Conservation (phyloP, 495 filamentous ascomycete genomes). For the Penicillium goetzii region DNA sequence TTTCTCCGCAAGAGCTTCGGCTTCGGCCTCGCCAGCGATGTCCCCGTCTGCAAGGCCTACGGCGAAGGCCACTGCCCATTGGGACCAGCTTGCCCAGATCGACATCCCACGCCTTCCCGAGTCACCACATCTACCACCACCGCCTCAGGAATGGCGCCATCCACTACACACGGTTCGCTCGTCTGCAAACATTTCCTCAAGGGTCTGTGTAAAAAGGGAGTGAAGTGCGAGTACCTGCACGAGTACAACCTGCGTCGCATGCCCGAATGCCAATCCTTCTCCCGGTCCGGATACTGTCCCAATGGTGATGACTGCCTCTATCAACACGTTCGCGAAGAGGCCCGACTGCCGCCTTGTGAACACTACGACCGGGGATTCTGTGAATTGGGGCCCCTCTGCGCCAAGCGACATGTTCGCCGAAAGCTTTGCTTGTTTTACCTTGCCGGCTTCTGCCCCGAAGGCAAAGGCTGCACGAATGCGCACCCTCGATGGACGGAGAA, state of each 20-base stretch:
- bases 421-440: slow-evolving; percentile 82
- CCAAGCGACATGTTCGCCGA: slow-evolving; percentile 80
- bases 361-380: slow-evolving; percentile 97
- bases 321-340: slow-evolving; percentile 85
- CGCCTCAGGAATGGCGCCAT: slow-evolving; percentile 55
- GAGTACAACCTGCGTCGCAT: slow-evolving; percentile 98
- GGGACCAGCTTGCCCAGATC: slow-evolving; percentile 73
- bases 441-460: slow-evolving; percentile 93
- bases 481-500: slow-evolving; percentile 78
- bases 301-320: slow-evolving; percentile 98
- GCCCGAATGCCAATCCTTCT: slow-evolving; percentile 94
- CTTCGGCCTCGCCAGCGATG: slow-evolving; percentile 73
- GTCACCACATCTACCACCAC: slow-evolving; percentile 55
- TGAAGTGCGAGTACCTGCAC: slow-evolving; percentile 94
- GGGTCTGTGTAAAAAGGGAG: slow-evolving; percentile 95
- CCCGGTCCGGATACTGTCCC: slow-evolving; percentile 86
- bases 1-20: slow-evolving; percentile 76
- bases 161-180: slow-evolving; percentile 61
- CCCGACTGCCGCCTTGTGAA: slow-evolving; percentile 80
- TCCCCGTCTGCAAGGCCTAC: slow-evolving; percentile 80
- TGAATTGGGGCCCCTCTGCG: slow-evolving; percentile 81
- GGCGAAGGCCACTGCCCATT: slow-evolving; percentile 78
- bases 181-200: slow-evolving; percentile 99
- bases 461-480: slow-evolving; percentile 74
- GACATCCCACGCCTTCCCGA: slow-evolving; percentile 54